These are phyloP conservation scores for Amanita phalloides DNA, from an alignment of 768 basidiomycete genomes.

Conservation along the genomic window DNA sequence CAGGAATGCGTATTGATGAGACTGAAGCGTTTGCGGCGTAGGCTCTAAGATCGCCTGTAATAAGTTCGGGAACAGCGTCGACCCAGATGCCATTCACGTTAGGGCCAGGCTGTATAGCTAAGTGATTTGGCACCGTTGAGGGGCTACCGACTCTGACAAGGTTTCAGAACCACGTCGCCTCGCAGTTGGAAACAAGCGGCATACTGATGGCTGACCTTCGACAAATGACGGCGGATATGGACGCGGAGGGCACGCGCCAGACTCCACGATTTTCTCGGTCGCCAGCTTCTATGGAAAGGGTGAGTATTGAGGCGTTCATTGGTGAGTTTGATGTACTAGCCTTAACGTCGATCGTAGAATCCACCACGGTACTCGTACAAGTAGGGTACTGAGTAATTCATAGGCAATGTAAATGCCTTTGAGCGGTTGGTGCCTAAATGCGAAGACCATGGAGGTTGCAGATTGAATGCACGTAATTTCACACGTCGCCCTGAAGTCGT, in stretches of 20 bases:
- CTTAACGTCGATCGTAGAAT: constrained; percentile 25
- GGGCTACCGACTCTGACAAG: constrained; percentile 24
- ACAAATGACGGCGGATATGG: constrained; percentile 21
- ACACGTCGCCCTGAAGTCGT: too few species aligned
- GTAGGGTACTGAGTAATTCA: constrained; percentile 24
- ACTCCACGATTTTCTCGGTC: constrained; percentile 37
- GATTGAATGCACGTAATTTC: too few species aligned
- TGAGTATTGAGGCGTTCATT: neutral
- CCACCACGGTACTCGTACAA: constrained; percentile 41
- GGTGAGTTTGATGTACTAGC: constrained; percentile 12
- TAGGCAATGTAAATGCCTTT: constrained; percentile 38
- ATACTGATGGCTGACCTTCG: constrained; percentile 17
- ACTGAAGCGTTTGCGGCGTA: constrained; percentile 31
- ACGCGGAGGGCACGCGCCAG: constrained; percentile 27
- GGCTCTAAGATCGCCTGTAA: constrained; percentile 30
- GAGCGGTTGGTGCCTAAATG: constrained; percentile 34
- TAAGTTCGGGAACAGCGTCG: constrained; percentile 26
- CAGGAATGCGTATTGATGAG: constrained; percentile 33
- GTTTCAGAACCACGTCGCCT: neutral
- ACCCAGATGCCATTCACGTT: constrained; percentile 42
- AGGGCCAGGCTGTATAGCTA: constrained; percentile 27
- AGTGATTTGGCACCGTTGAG: constrained; percentile 22
- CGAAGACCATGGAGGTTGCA: constrained; percentile 16
- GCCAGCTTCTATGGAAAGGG: constrained; percentile 20
- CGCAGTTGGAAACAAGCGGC: constrained; percentile 1